Evolutionary conservation across 1,284 basidiomycete genomes (phyloP).

Genomic region (Trametes versicolor): DNA sequence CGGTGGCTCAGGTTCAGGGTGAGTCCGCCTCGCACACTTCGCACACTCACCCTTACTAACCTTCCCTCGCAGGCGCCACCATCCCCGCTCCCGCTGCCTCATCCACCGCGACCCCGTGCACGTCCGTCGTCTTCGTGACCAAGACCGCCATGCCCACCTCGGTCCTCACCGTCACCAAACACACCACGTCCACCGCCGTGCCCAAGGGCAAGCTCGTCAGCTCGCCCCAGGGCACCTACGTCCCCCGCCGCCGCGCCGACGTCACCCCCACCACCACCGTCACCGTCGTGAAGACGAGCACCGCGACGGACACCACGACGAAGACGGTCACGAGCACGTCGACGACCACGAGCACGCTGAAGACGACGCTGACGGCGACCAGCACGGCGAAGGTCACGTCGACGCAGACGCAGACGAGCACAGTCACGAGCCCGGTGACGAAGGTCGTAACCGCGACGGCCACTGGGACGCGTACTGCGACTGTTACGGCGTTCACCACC

Average conservation of each 20-base stretch:
- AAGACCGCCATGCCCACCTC: neutral
- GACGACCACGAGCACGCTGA: conserved; percentile 1
- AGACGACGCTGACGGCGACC: conserved; percentile 7
- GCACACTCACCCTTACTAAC: too few species aligned
- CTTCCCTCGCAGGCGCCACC: too few species aligned
- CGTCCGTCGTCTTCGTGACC: neutral
- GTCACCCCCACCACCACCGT: conserved; percentile 39
- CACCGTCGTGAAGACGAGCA: conserved; percentile 2
- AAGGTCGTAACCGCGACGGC: conserved; percentile 3
- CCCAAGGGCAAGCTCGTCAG: too few species aligned
- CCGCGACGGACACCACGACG: neutral
- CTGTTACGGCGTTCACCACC: conserved; percentile 11
- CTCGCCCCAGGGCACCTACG: too few species aligned
- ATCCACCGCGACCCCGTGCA: too few species aligned
- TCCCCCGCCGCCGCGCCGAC: conserved; percentile 54
- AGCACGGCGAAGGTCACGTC: conserved; percentile 5
- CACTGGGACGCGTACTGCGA: conserved; percentile 1
- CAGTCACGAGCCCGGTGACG: conserved; percentile 12
- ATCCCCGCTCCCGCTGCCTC: too few species aligned
- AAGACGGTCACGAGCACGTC: conserved; percentile 8
- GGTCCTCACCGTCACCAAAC: neutral
- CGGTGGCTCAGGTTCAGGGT: neutral
- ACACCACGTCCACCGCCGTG: neutral
- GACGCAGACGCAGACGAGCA: conserved; percentile 6
- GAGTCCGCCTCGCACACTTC: too few species aligned